These are phyloP conservation scores for Solanum microdontum DNA, from an alignment of 257 asterid genomes.

Conservation along the genomic window DNA sequence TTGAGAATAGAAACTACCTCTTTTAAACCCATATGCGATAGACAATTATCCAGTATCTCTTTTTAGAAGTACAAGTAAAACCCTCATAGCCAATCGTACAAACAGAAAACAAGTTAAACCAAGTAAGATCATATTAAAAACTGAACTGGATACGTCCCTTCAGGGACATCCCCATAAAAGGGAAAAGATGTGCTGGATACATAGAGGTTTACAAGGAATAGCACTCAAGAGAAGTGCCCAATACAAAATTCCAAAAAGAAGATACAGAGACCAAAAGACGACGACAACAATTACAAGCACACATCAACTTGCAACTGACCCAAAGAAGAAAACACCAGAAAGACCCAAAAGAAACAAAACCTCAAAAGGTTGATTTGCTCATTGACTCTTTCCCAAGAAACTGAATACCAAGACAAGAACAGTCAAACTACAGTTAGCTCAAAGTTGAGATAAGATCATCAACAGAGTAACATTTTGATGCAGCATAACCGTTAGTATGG, in stretches of 20 bases:
- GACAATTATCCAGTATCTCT: background rate
- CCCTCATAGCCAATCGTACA: background rate
- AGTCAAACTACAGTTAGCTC: background rate
- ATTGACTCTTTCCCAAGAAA: background rate
- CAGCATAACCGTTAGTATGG: background rate
- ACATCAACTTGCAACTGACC: background rate
- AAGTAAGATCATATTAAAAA: background rate
- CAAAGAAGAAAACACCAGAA: background rate
- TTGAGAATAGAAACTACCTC: background rate
- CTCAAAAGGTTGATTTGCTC: background rate
- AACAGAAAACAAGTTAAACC: background rate
- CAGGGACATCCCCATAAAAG: background rate
- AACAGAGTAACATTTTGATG: background rate
- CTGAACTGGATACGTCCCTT: background rate
- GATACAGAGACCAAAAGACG: background rate
- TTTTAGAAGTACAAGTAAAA: background rate
- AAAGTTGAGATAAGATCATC: background rate
- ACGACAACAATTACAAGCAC: background rate
- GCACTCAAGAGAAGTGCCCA: background rate
- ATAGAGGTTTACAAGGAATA: background rate
- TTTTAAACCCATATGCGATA: background rate
- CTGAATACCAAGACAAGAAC: background rate
- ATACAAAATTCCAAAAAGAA: background rate
- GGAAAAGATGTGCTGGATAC: background rate
- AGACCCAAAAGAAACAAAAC: background rate